A percentile compares a stretch with the other conserved stretches of the same genome.
Conservation (phyloP, 352 stramenopile genomes). For the Aphanomyces cochlioides region DNA sequence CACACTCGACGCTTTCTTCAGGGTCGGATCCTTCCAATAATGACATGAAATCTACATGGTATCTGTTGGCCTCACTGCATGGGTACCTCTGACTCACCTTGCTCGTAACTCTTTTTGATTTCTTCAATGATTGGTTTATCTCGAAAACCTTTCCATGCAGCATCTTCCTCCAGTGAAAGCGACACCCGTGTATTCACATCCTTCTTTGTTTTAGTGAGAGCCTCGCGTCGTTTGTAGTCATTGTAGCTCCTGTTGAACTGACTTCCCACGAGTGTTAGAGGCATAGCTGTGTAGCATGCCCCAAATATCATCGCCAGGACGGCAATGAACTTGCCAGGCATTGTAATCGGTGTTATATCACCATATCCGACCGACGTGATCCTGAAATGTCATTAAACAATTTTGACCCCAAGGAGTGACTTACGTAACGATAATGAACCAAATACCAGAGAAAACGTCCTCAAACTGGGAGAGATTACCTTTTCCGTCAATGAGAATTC, state of each 20-base stretch:
- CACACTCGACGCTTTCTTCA: not conserved
- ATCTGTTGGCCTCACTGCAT: too few species aligned
- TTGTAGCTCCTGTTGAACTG: conserved; percentile 82
- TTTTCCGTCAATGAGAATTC: conserved; percentile 67
- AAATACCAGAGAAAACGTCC: conserved; percentile 79
- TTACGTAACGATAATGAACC: conserved; percentile 80
- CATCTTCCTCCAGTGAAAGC: conserved; percentile 42
- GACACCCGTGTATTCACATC: conserved; percentile 65
- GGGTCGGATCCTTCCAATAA: conserved; percentile 14
- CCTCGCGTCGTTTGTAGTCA: conserved; percentile 70
- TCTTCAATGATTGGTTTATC: conserved; percentile 47
- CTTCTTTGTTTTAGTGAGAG: conserved; percentile 60
- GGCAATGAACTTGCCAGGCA: conserved; percentile 60
- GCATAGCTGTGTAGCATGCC: conserved; percentile 78
- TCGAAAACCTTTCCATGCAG: conserved; percentile 52
- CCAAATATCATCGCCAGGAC: conserved; percentile 79
- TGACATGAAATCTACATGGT: conserved; percentile 24
- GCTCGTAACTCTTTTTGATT: conserved; percentile 47
- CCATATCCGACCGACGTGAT: conserved; percentile 68
- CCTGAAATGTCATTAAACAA: conserved; percentile 12
- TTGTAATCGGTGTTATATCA: conserved; percentile 70
- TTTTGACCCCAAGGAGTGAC: not conserved
- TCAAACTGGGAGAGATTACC: conserved; percentile 66
- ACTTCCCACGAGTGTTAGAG: conserved; percentile 67
- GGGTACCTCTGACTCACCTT: not conserved